Evolutionary conservation across 2,329 filamentous ascomycete species (phyloP).

Genomic region (Microcyclospora tardicrescens): DNA sequence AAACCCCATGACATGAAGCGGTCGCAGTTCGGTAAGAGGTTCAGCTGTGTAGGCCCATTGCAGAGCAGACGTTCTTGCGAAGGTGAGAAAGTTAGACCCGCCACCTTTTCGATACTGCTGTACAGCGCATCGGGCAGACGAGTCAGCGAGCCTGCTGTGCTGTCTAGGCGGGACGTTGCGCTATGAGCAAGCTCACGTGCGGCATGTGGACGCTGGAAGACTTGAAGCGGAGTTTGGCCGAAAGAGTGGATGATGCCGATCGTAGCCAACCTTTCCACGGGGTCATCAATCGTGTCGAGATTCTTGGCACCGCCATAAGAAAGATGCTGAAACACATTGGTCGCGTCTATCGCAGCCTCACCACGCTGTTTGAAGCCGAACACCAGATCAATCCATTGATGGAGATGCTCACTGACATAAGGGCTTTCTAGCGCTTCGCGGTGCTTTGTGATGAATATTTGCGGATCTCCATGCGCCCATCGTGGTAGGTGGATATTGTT

Average conservation of each 20-base stretch:
- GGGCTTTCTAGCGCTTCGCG: constrained; percentile 91
- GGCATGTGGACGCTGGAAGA: constrained; percentile 73
- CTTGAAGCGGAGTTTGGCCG: constrained; percentile 90
- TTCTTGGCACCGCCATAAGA: constrained; percentile 92
- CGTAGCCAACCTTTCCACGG: constrained; percentile 71
- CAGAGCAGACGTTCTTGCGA: constrained; percentile 75
- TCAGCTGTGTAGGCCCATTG: constrained; percentile 70
- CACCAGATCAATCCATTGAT: constrained; percentile 90
- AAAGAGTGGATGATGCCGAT: constrained; percentile 98
- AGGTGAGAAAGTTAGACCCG: constrained; percentile 62
- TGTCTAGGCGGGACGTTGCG: constrained; percentile 56
- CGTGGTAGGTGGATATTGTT: constrained; percentile 81
- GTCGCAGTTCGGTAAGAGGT: constrained; percentile 75
- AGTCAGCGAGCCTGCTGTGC: constrained; percentile 59
- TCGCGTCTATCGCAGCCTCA: constrained; percentile 76
- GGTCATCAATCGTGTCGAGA: constrained; percentile 79
- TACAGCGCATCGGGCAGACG: constrained; percentile 68
- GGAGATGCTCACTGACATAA: constrained; percentile 76
- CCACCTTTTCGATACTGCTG: constrained; percentile 63
- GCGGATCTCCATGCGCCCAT: constrained; percentile 92
- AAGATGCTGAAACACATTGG: constrained; percentile 92
- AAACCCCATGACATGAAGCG: constrained; percentile 95
- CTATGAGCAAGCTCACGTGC: constrained; percentile 52
- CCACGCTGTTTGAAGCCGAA: constrained; percentile 92
- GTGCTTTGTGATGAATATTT: constrained; percentile 90